These are phyloP conservation scores for Neurospora sp. DNA, from an alignment of 2,329 filamentous ascomycete genomes.

Conservation along the genomic window DNA sequence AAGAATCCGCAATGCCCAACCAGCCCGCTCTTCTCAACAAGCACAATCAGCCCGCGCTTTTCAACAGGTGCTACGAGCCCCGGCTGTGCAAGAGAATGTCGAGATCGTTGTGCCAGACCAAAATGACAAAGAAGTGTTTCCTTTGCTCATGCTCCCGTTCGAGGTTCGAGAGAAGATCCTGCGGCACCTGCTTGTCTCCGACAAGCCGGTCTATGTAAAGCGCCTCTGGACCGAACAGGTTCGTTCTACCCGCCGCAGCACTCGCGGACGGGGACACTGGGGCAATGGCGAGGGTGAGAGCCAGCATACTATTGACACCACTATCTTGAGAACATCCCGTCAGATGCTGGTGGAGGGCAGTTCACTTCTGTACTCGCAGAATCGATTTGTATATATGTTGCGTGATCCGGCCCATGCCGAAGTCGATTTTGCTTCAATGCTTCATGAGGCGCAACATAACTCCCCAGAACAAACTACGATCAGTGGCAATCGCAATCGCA, in stretches of 20 bases:
- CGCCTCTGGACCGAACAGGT: conserved; percentile 21
- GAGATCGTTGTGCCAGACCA: background rate
- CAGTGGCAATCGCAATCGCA: background rate
- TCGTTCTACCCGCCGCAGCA: background rate
- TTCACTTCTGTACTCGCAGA: conserved; percentile 35
- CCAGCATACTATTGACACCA: conserved; percentile 21
- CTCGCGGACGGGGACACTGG: background rate
- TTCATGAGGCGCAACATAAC: background rate
- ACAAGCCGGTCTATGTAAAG: conserved; percentile 22
- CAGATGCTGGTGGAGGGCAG: conserved; percentile 27
- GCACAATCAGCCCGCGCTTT: background rate
- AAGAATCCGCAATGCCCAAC: background rate
- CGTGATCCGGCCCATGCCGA: conserved; percentile 24
- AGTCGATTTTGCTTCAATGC: background rate
- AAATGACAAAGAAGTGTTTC: too few relatives aligned
- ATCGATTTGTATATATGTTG: conserved; percentile 36
- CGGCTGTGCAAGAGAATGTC: background rate
- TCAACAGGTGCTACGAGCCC: background rate
- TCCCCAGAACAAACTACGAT: conserved; percentile 7
- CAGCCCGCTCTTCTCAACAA: background rate
- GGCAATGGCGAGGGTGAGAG: background rate
- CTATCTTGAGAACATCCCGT: conserved; percentile 28
- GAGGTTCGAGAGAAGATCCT: conserved; percentile 26
- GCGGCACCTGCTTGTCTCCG: conserved; percentile 21
- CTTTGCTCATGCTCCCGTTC: too few relatives aligned